Percentiles rank a stretch among this genome's conserved stretches.
Conservation (phyloP, 176 grass and related monocot species). For the Bolboschoenus planiculmis region DNA sequence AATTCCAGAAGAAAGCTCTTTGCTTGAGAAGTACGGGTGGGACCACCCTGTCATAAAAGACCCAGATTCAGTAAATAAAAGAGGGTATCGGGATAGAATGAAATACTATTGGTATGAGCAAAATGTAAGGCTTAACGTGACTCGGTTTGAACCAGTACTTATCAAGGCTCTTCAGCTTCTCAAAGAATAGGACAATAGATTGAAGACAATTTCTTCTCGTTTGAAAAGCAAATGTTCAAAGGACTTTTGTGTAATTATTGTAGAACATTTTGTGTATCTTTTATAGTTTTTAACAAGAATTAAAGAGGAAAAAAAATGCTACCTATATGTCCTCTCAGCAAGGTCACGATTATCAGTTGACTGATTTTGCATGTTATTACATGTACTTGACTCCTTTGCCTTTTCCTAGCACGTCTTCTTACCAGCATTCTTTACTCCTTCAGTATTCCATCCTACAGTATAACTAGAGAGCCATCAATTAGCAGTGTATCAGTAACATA, state of each 20-base stretch:
- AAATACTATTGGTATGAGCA: conserved; percentile 54
- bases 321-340: neutral
- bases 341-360: neutral
- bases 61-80: conserved; percentile 47
- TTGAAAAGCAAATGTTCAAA: neutral
- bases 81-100: conserved; percentile 42
- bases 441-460: neutral
- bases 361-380: neutral
- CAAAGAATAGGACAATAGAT: neutral
- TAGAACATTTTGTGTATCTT: neutral
- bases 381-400: neutral
- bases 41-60: conserved; percentile 51
- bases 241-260: neutral
- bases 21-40: conserved; percentile 42
- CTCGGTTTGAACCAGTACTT: conserved; percentile 28
- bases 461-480: neutral
- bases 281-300: neutral
- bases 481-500: neutral
- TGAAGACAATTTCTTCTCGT: neutral
- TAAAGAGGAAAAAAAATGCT: neutral
- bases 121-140: conserved; percentile 50
- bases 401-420: neutral
- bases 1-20: conserved; percentile 56
- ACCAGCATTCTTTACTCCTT: neutral
- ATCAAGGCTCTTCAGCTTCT: conserved; percentile 25